Percentiles rank a stretch among this genome's conserved stretches.
Conservation (phyloP, 2,329 filamentous ascomycete genomes). For the Aspergillus oerlinghausenensis region DNA sequence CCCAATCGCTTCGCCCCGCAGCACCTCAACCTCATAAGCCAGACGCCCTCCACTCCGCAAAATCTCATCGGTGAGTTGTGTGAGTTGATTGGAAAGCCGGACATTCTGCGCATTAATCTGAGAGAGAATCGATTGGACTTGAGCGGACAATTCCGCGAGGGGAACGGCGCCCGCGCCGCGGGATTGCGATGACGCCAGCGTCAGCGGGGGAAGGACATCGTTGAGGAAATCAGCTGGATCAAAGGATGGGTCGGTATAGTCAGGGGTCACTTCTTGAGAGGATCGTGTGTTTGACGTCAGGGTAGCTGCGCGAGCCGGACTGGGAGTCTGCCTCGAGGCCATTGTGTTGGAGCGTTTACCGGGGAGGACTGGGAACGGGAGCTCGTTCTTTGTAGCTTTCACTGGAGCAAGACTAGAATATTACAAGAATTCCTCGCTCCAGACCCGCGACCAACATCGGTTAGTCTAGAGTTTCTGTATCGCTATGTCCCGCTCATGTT, state of each 20-base stretch:
- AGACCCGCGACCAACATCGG: not conserved
- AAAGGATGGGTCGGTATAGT: constrained; percentile 72
- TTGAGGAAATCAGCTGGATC: constrained; percentile 86
- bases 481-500: not conserved
- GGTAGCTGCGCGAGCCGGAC: constrained; percentile 15
- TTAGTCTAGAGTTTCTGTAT: not conserved
- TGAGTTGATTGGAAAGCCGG: constrained; percentile 73
- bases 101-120: constrained; percentile 86
- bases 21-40: constrained; percentile 89
- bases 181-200: constrained; percentile 43
- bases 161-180: constrained; percentile 49
- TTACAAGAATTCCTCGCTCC: no score
- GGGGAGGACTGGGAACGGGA: not conserved
- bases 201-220: constrained; percentile 65
- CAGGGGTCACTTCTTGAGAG: constrained; percentile 51
- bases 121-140: constrained; percentile 78
- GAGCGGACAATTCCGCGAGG: constrained; percentile 71
- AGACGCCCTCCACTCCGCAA: constrained; percentile 80
- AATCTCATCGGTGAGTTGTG: constrained; percentile 91
- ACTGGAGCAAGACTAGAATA: not conserved
- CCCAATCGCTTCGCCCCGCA: constrained; percentile 82
- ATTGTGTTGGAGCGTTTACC: constrained; percentile 4
- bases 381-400: not conserved
- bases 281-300: constrained; percentile 29
- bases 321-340: constrained; percentile 20